phyloP scores from a whole-genome alignment of 108 stramenopile species.

The Epithemia pelagica region DNA sequence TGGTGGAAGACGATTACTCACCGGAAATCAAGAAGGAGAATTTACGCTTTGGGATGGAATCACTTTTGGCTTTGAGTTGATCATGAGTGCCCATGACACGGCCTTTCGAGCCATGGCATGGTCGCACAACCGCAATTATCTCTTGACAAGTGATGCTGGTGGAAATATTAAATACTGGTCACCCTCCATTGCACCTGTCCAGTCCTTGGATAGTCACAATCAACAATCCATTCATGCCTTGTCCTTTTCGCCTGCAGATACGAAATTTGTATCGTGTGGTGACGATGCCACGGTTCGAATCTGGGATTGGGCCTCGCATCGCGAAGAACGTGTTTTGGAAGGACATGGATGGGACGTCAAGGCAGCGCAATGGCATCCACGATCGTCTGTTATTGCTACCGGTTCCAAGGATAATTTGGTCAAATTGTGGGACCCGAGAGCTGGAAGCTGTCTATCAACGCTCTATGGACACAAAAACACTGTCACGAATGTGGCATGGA shows the following conservation, averaged over 20 bases:
- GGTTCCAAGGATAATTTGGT: slow-evolving; percentile 89
- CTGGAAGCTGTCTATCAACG: slow-evolving; percentile 75
- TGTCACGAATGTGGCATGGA: slow-evolving; percentile 91
- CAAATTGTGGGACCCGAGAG: slow-evolving; percentile 94
- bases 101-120: slow-evolving; percentile 90
- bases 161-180: slow-evolving; percentile 91
- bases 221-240: slow-evolving; percentile 85
- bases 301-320: slow-evolving; percentile 85
- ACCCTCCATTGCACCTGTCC: slow-evolving; percentile 85
- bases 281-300: slow-evolving; percentile 92
- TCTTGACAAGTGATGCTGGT: slow-evolving; percentile 83
- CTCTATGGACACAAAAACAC: slow-evolving; percentile 95
- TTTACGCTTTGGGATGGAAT: slow-evolving; percentile 92
- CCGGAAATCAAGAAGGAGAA: slow-evolving; percentile 86
- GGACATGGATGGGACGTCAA: slow-evolving; percentile 98
- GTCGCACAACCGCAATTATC: slow-evolving; percentile 82
- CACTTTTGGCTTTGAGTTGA: slow-evolving; percentile 83
- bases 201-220: slow-evolving; percentile 79
- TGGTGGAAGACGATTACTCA: slow-evolving; percentile 77
- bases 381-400: slow-evolving; percentile 81
- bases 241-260: slow-evolving; percentile 89
- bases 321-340: slow-evolving; percentile 75
- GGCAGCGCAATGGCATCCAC: slow-evolving; percentile 88
- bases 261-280: slow-evolving; percentile 90
- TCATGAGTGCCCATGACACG: slow-evolving; percentile 81